Percentiles rank a stretch among this genome's conserved stretches.
Conservation (phyloP, 1,284 basidiomycete species). For the Rhodotorula sp. region DNA sequence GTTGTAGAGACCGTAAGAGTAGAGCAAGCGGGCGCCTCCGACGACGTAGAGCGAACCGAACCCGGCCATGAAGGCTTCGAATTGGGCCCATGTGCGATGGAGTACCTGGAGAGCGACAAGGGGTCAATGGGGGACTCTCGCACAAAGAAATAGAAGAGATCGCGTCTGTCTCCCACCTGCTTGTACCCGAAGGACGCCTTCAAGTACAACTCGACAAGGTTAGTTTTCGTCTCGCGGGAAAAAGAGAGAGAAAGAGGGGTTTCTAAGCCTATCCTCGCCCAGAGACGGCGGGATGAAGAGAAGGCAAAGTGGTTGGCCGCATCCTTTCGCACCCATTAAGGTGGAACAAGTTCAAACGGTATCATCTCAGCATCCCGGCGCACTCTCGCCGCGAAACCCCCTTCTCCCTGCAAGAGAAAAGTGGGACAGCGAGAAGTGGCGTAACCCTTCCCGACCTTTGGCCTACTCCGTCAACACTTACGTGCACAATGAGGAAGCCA, state of each 20-base stretch:
- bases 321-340: conserved; percentile 88
- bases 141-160: background rate
- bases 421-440: conserved; percentile 21
- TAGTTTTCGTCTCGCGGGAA: too few relatives aligned
- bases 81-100: conserved; percentile 72
- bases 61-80: conserved; percentile 79
- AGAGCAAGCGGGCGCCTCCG: conserved; percentile 65
- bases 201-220: background rate
- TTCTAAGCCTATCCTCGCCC: background rate
- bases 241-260: background rate
- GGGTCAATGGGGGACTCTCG: background rate
- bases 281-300: background rate
- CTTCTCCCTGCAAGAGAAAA: background rate
- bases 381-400: conserved; percentile 10
- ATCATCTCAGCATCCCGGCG: conserved; percentile 71
- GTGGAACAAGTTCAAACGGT: conserved; percentile 91
- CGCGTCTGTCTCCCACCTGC: conserved; percentile 58
- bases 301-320: background rate
- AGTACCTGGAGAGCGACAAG: conserved; percentile 51
- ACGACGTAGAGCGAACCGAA: conserved; percentile 84
- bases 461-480: background rate
- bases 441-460: background rate
- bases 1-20: conserved; percentile 76
- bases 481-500: background rate
- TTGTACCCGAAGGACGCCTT: conserved; percentile 76